Conservation (phyloP, 2,329 filamentous ascomycete species). For the Pseudopyrenochaeta lycopersici region DNA sequence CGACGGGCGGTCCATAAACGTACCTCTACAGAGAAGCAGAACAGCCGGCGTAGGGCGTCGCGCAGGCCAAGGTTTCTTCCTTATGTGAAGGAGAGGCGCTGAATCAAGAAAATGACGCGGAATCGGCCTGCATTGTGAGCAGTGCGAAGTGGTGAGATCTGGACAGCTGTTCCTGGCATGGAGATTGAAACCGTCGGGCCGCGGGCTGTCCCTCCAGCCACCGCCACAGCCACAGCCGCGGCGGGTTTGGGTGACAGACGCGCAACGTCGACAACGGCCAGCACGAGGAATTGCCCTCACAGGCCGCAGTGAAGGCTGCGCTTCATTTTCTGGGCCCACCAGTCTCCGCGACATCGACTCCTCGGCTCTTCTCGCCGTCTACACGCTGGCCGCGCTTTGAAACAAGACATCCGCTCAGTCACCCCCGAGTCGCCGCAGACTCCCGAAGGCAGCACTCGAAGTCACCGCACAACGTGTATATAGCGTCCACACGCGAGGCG, state of each 20-base stretch:
- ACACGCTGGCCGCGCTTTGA: not conserved
- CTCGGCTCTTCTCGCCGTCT: not conserved
- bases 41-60: slow-evolving; percentile 20
- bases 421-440: slow-evolving; percentile 31
- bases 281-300: not conserved
- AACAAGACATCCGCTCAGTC: slow-evolving; percentile 17
- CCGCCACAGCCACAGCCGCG: slow-evolving; percentile 8
- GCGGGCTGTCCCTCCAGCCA: slow-evolving; percentile 24
- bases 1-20: slow-evolving; percentile 18
- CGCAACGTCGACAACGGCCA: not conserved
- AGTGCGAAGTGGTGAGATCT: slow-evolving; percentile 21
- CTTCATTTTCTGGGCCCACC: too few species aligned
- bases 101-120: slow-evolving; percentile 34
- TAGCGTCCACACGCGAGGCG: too few species aligned
- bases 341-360: too few species aligned
- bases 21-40: slow-evolving; percentile 48
- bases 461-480: too few species aligned
- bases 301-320: too few species aligned
- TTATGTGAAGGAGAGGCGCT: slow-evolving; percentile 13
- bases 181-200: slow-evolving; percentile 12
- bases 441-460: slow-evolving; percentile 26
- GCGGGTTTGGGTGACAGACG: slow-evolving; percentile 7
- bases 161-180: slow-evolving; percentile 41
- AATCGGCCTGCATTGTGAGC: slow-evolving; percentile 29
- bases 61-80: slow-evolving; percentile 8